Percentiles rank a stretch among this genome's conserved stretches.
Conservation (phyloP, 768 basidiomycete genomes). For the Paxillus rubicundulus region DNA sequence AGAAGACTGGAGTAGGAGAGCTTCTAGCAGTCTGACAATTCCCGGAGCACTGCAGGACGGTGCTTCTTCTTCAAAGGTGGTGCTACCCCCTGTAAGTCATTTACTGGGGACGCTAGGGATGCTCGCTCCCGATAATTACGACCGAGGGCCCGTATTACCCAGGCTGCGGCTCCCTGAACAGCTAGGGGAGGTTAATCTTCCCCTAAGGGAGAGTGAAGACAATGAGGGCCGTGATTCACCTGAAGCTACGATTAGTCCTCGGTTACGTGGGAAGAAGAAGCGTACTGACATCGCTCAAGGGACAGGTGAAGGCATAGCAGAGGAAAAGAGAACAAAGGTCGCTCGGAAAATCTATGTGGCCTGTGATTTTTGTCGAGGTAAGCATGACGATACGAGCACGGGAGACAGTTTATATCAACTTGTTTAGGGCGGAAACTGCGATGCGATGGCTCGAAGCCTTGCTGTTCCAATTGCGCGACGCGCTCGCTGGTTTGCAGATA, state of each 20-base stretch:
- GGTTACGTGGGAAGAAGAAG: constrained; percentile 17
- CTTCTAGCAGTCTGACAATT: constrained; percentile 16
- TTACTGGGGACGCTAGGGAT: constrained; percentile 25
- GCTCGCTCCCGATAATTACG: constrained; percentile 14
- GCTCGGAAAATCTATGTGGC: constrained; percentile 45
- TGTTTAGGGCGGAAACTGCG: constrained; percentile 66
- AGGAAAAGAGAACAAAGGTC: constrained; percentile 23
- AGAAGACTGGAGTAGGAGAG: constrained; percentile 22
- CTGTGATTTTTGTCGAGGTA: constrained; percentile 78
- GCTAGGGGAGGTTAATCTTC: not conserved
- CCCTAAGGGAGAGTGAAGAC: constrained; percentile 9
- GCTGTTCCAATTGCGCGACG: constrained; percentile 59
- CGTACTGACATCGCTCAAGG: constrained; percentile 1
- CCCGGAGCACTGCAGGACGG: constrained; percentile 15
- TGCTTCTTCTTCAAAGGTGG: constrained; percentile 17
- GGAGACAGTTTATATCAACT: not conserved
- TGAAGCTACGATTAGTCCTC: constrained; percentile 5
- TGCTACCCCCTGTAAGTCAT: constrained; percentile 29
- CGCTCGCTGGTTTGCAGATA: constrained; percentile 55
- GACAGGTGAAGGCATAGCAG: constrained; percentile 9
- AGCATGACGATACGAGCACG: constrained; percentile 20
- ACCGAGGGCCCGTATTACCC: constrained; percentile 25
- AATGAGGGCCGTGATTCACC: constrained; percentile 12
- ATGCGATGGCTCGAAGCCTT: constrained; percentile 65
- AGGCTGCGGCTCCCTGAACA: constrained; percentile 28